Evolutionary conservation across 208 protist species (phyloP).

Genomic region (Naegleria lovaniensis): DNA sequence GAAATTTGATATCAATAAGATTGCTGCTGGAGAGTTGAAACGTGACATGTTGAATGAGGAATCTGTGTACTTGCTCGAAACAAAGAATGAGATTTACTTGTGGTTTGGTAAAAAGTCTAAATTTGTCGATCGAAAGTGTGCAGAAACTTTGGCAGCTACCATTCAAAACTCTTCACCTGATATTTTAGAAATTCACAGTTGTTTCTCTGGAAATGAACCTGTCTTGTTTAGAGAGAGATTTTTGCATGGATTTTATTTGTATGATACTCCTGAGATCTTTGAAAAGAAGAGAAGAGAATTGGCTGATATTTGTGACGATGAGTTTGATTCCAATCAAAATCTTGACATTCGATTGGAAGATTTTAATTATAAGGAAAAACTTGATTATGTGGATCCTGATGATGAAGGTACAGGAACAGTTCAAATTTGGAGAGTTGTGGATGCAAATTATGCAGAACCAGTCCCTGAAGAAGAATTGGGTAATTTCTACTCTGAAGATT

Average conservation of each 20-base stretch:
- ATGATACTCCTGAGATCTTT: not conserved
- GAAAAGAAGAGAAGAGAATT: slow-evolving; percentile 8
- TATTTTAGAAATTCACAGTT: not conserved
- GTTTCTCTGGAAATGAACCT: not conserved
- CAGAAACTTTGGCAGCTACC: not conserved
- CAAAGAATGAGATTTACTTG: not conserved
- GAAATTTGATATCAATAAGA: not conserved
- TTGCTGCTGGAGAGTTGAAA: not conserved
- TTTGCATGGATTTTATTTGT: not conserved
- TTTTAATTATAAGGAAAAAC: not conserved
- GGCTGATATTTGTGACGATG: not conserved
- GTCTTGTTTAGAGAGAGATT: slow-evolving; percentile 15
- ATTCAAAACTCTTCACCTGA: not conserved
- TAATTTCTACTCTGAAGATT: slow-evolving; percentile 4
- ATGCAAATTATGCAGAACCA: not conserved
- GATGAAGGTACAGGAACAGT: not conserved
- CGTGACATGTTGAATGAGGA: not conserved
- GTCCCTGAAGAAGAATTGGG: slow-evolving; percentile 6
- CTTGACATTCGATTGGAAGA: not conserved
- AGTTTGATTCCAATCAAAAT: not conserved
- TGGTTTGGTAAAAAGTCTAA: not conserved
- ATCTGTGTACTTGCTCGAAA: not conserved
- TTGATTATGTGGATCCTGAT: not conserved
- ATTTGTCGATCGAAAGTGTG: not conserved
- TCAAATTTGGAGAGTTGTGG: slow-evolving; percentile 1